These are phyloP conservation scores for Trichophaea hybrida DNA, from an alignment of 2,329 filamentous ascomycete genomes.

Conservation along the genomic window DNA sequence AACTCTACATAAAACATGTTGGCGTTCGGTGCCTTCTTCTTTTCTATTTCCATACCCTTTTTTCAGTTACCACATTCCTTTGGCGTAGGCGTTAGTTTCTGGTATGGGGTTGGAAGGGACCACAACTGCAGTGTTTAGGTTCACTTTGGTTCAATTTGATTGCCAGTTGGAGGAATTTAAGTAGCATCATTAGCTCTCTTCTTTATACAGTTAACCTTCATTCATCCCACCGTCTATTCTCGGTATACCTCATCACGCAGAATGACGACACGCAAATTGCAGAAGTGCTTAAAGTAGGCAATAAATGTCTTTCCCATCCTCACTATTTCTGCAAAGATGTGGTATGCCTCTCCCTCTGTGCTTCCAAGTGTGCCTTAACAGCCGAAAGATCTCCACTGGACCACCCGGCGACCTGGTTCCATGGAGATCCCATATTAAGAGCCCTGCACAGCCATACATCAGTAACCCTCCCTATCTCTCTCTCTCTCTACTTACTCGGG, in stretches of 20 bases:
- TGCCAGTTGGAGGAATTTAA: not conserved
- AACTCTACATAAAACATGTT: not conserved
- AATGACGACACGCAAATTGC: no score
- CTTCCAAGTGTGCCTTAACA: slow-evolving; percentile 12
- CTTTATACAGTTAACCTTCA: no score
- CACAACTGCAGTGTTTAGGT: not conserved
- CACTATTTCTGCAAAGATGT: not conserved
- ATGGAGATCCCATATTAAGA: slow-evolving; percentile 16
- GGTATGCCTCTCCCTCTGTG: slow-evolving; percentile 5
- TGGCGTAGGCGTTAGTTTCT: not conserved
- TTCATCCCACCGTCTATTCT: no score
- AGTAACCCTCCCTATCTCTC: not conserved
- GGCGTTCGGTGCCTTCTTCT: not conserved
- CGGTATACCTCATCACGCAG: no score
- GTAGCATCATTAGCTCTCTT: not conserved
- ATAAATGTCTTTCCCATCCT: no score
- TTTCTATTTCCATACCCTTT: not conserved
- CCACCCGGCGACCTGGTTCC: slow-evolving; percentile 19
- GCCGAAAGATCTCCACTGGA: slow-evolving; percentile 8
- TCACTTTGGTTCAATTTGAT: not conserved
- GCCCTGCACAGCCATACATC: slow-evolving; percentile 1
- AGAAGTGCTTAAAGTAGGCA: no score
- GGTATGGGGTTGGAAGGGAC: not conserved
- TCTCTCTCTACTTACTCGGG: slow-evolving; percentile 9
- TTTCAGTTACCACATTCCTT: not conserved